phyloP scores from a whole-genome alignment of 768 basidiomycete genomes.

The Leccinum boreale region DNA sequence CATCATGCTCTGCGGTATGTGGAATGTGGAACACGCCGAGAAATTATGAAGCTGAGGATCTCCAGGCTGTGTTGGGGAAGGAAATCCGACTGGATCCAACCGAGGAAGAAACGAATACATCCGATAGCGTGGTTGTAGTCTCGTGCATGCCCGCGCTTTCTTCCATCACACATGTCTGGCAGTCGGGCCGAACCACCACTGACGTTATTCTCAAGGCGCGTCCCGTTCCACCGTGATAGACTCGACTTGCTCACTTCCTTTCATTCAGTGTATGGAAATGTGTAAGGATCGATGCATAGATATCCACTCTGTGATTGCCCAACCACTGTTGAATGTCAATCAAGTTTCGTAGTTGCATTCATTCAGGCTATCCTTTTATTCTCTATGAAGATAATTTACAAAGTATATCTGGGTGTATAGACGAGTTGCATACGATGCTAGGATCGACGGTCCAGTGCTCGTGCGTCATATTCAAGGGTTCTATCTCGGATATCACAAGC shows the following conservation, averaged over 20 bases:
- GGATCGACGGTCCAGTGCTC: background rate
- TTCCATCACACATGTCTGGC: constrained; percentile 82
- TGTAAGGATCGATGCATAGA: constrained; percentile 72
- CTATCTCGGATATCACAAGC: background rate
- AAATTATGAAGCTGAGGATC: constrained; percentile 2
- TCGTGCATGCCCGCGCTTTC: constrained; percentile 88
- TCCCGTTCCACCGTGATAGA: constrained; percentile 17
- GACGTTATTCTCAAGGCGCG: constrained; percentile 57
- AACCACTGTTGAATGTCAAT: constrained; percentile 48
- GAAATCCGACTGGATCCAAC: constrained; percentile 82
- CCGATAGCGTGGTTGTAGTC: constrained; percentile 68
- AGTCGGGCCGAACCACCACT: constrained; percentile 64
- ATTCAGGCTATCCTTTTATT: background rate
- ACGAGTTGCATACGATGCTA: background rate
- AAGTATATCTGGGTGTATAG: background rate
- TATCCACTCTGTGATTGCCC: constrained; percentile 72
- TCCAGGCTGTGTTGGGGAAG: constrained; percentile 52
- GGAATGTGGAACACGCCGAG: background rate
- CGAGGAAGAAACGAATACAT: constrained; percentile 54
- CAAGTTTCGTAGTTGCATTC: constrained; percentile 8
- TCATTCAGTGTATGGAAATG: constrained; percentile 57
- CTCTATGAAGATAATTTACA: background rate
- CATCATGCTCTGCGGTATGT: constrained; percentile 76
- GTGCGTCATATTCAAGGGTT: background rate
- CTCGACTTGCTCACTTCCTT: background rate